phyloP scores from a whole-genome alignment of 371 early-diverging fungal genomes.

The Mortierella sp. region DNA sequence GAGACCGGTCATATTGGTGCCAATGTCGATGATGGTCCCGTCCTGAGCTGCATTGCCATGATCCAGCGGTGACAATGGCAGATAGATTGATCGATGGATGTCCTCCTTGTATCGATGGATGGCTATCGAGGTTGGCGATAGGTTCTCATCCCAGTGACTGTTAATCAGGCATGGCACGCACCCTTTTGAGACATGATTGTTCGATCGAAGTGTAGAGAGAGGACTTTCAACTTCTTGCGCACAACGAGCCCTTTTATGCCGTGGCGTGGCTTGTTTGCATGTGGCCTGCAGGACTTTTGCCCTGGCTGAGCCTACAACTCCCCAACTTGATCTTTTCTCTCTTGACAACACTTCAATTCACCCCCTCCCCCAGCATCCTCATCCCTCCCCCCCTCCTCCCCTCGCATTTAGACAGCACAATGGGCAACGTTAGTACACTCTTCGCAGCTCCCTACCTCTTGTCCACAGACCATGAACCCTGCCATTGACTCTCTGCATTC shows the following conservation, averaged over 20 bases:
- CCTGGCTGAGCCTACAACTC: too few species aligned
- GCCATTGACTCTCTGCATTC: background rate
- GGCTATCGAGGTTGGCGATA: background rate
- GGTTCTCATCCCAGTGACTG: slow-evolving; percentile 18
- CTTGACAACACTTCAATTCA: background rate
- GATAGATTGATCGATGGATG: slow-evolving; percentile 7
- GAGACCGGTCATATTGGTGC: background rate
- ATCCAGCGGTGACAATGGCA: background rate
- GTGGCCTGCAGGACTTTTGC: too few species aligned
- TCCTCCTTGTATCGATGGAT: slow-evolving; percentile 8
- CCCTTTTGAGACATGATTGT: slow-evolving; percentile 49
- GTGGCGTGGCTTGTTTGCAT: too few species aligned
- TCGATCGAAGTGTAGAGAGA: slow-evolving; percentile 35
- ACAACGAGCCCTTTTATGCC: slow-evolving; percentile 13
- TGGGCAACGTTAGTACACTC: slow-evolving; percentile 34
- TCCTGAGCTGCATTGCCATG: background rate
- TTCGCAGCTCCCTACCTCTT: background rate
- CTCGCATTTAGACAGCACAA: slow-evolving; percentile 6
- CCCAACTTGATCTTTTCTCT: background rate
- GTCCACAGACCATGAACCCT: background rate
- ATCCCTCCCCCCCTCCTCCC: background rate
- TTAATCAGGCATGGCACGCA: slow-evolving; percentile 18
- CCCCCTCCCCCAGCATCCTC: background rate
- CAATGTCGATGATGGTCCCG: background rate
- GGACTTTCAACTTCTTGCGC: slow-evolving; percentile 27